A percentile compares a stretch with the other conserved stretches of the same genome.
These are phyloP conservation scores for Selaginella moellendorffii DNA, from an alignment of 75 land plant genomes.

Conservation along the genomic window DNA sequence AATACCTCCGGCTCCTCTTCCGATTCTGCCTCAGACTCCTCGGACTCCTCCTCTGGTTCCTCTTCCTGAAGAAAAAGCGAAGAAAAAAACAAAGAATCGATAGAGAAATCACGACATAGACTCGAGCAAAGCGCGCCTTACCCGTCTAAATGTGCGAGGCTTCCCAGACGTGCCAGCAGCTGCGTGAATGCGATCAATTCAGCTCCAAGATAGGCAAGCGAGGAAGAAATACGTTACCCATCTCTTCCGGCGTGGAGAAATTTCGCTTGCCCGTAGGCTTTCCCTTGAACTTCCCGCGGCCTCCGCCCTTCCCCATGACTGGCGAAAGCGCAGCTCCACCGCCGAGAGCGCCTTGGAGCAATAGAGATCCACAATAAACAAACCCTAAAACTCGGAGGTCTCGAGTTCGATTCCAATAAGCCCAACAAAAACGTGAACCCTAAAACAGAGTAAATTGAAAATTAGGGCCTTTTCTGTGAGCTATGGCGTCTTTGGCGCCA, in stretches of 20 bases:
- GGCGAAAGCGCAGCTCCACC: too few species aligned
- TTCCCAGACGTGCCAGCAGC: slow-evolving; percentile 39
- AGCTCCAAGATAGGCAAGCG: too few species aligned
- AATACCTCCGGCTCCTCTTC: slow-evolving; percentile 34
- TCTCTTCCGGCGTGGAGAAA: slow-evolving; percentile 65
- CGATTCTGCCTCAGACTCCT: slow-evolving; percentile 24
- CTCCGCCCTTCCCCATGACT: slow-evolving; percentile 30
- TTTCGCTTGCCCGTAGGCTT: slow-evolving; percentile 72
- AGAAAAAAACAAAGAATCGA: background rate
- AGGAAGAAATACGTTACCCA: slow-evolving; percentile 35
- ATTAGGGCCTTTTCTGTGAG: too few species aligned
- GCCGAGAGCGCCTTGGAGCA: too few species aligned
- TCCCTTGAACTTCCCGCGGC: slow-evolving; percentile 69
- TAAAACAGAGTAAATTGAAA: too few species aligned
- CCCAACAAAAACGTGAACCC: too few species aligned
- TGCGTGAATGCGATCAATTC: too few species aligned
- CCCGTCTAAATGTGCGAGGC: slow-evolving; percentile 37
- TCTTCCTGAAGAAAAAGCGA: slow-evolving; percentile 19
- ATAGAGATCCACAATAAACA: too few species aligned
- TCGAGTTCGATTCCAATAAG: too few species aligned
- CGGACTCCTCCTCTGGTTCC: slow-evolving; percentile 19
- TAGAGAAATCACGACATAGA: background rate
- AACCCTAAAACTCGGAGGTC: too few species aligned
- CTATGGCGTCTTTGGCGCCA: too few species aligned
- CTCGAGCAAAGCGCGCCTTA: slow-evolving; percentile 9